These are phyloP conservation scores for Hericium rajendrae DNA, from an alignment of 768 basidiomycete species.

Conservation along the genomic window DNA sequence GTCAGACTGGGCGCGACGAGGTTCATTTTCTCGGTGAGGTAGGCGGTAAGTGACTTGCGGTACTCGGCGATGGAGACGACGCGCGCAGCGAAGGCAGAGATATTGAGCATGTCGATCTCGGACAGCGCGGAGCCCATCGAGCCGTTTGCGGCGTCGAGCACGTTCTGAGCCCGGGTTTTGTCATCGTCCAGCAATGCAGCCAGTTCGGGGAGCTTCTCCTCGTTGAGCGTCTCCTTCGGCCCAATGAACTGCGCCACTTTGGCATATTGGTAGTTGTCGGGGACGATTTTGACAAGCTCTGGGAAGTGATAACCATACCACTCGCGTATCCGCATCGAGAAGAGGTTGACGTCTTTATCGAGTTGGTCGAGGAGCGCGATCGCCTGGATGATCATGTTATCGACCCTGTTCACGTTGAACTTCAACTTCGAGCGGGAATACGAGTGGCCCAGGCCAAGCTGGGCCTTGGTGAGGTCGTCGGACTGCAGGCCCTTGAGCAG, in stretches of 20 bases:
- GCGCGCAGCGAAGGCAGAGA: conserved; percentile 80
- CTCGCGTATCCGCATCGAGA: conserved; percentile 95
- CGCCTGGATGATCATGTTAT: conserved; percentile 99
- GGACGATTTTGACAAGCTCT: conserved; percentile 85
- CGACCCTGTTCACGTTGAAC: conserved; percentile 91
- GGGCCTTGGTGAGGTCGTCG: conserved; percentile 85
- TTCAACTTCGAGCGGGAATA: conserved; percentile 97
- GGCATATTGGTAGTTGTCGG: conserved; percentile 95
- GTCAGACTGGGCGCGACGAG: conserved; percentile 90
- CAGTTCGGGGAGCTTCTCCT: conserved; percentile 74
- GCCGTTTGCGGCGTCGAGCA: conserved; percentile 87
- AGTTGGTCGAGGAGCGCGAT: conserved; percentile 97
- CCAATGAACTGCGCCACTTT: conserved; percentile 77
- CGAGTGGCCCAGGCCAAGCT: conserved; percentile 94
- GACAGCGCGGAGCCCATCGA: conserved; percentile 91
- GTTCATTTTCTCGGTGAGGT: conserved; percentile 96
- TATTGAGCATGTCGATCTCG: conserved; percentile 94
- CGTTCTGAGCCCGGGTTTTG: conserved; percentile 78
- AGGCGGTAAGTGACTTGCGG: conserved; percentile 80
- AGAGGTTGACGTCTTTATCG: conserved; percentile 98
- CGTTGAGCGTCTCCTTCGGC: conserved; percentile 71
- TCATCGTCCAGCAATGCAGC: conserved; percentile 77
- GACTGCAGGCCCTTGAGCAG: conserved; percentile 82
- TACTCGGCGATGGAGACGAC: conserved; percentile 91
- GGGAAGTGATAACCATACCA: conserved; percentile 99